Base-by-base conservation (phyloP, 768 basidiomycete species). In the Kwoniella sp. region DNA sequence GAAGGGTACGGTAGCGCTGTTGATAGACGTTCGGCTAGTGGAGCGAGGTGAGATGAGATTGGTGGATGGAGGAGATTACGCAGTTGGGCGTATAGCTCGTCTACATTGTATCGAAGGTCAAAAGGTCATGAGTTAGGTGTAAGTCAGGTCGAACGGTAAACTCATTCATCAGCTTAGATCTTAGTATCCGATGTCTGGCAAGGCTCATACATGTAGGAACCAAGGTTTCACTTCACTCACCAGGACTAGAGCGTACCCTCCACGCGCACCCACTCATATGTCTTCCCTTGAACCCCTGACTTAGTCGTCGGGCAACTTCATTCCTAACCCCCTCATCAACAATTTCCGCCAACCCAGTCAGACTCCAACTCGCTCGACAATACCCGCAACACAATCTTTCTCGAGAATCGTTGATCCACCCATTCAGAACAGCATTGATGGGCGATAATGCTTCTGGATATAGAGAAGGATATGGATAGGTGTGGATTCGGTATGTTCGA, bases 201-300 rank as follows among this genome's bases (percentile, higher is more conserved):
- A n/a, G n/a, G n/a, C n/a, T n/a, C n/a, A n/a, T n/a, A n/a, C n/a
- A n/a, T n/a, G n/a, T n/a, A n/a, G n/a, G n/a, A n/a, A n/a, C n/a
- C n/a, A n/a, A n/a, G n/a, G 13, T 13, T 33, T 33, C 5, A 33
- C 13, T 33, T 33, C 33, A 63, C 65, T 25, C 61, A 70, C 72
- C 60, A 40, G 72, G 65, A 54, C 56, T 61, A 21, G 30, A 29
- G 25, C 56, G 29, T 1, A 70, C 54, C 33, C 65, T 63, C 74
- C 74, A 76, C 8, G 69, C 51, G 56, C 74, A 76, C 5, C 61
- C 67, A 13, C 22, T 25, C 55, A 37, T 48, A 67, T 76, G 74
- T 47, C 59, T 40, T 4, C n/a, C 50, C 47, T 30, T 19, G 24
- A 70, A 57, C 10, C 66, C 49, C 36, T 47, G 29, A 9, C 48